Evolutionary conservation across 139 green algal species (phyloP).

Genomic region (Trebouxia sp.): DNA sequence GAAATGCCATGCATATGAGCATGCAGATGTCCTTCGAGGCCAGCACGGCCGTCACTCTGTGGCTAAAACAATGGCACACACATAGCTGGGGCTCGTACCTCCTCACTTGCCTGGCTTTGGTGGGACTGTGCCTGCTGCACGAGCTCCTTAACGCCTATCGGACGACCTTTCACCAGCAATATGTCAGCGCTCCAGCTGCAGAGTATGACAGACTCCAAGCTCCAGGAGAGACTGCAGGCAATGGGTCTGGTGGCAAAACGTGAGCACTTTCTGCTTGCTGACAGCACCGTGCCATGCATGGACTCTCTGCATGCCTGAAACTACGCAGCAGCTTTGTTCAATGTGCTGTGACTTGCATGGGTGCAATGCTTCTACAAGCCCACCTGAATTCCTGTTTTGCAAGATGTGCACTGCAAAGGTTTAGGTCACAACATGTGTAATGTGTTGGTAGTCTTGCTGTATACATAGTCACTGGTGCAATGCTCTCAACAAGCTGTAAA

Average conservation of each 20-base stretch:
- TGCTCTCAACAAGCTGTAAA: not conserved
- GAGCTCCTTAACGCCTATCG: conserved; percentile 29
- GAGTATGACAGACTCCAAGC: conserved; percentile 6
- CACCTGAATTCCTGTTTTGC: no score
- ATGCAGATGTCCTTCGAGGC: conserved; percentile 43
- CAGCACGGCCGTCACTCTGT: conserved; percentile 34
- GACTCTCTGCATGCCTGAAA: not conserved
- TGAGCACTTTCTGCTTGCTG: not conserved
- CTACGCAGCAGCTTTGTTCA: not conserved
- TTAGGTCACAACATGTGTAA: no score
- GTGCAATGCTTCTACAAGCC: no score
- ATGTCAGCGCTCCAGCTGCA: not conserved
- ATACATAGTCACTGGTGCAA: not conserved
- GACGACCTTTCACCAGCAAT: not conserved
- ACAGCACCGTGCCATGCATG: not conserved
- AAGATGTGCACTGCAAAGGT: no score
- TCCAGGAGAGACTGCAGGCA: not conserved
- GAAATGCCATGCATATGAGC: conserved; percentile 20
- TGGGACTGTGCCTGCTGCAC: conserved; percentile 21
- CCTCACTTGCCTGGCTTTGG: not conserved
- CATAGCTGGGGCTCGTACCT: conserved; percentile 20
- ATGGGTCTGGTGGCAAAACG: not conserved
- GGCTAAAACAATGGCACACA: conserved; percentile 33
- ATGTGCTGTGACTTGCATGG: no score
- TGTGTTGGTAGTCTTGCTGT: no score